These are phyloP conservation scores for Fusarium kyushuense DNA, from an alignment of 2,329 filamentous ascomycete genomes.

Conservation along the genomic window DNA sequence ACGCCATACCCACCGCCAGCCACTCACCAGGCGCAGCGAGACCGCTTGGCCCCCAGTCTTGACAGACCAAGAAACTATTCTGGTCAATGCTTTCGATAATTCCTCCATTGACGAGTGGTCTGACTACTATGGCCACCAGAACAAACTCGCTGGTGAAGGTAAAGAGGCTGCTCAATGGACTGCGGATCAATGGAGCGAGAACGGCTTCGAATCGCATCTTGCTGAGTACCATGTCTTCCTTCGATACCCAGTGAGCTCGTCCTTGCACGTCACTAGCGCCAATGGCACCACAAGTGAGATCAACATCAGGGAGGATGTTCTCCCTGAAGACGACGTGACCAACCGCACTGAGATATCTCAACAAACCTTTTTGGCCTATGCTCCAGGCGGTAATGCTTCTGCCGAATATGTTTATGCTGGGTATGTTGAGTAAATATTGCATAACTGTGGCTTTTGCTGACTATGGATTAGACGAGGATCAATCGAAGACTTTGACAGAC, in stretches of 20 bases:
- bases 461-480: conserved; percentile 67
- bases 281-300: conserved; percentile 70
- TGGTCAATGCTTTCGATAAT: conserved; percentile 55
- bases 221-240: conserved; percentile 69
- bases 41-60: conserved; percentile 54
- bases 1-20: conserved; percentile 51
- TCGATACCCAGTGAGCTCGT: conserved; percentile 70
- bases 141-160: conserved; percentile 55
- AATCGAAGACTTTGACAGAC: conserved; percentile 77
- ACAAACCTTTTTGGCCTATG: conserved; percentile 87
- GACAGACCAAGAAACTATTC: conserved; percentile 50
- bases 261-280: conserved; percentile 56
- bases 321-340: conserved; percentile 80
- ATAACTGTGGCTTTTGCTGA: background rate
- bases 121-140: conserved; percentile 55
- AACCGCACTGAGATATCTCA: conserved; percentile 72
- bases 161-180: conserved; percentile 56
- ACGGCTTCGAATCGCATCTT: conserved; percentile 52
- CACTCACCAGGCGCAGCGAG: conserved; percentile 49
- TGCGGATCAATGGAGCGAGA: conserved; percentile 53
- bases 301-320: conserved; percentile 76
- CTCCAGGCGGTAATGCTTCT: conserved; percentile 80
- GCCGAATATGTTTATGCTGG: conserved; percentile 82
- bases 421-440: conserved; percentile 49
- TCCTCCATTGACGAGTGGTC: conserved; percentile 55